A percentile compares a stretch with the other conserved stretches of the same genome.
phyloP scores from a whole-genome alignment of 2,329 filamentous ascomycete species.

The Diaporthe aspalathi region DNA sequence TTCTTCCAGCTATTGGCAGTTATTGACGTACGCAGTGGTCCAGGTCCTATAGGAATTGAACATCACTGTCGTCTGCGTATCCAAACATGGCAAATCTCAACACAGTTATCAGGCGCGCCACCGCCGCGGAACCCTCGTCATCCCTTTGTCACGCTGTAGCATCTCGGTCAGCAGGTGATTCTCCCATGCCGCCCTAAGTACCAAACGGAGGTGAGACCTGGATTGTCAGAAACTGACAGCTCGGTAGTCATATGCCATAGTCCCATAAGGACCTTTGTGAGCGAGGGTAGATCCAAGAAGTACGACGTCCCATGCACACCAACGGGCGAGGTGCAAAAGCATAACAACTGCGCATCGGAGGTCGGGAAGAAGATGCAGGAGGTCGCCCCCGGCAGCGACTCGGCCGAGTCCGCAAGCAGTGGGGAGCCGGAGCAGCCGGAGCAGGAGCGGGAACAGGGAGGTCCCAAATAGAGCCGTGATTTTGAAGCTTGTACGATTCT shows the following conservation, averaged over 20 bases:
- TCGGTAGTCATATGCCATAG: background rate
- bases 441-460: background rate
- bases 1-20: too few relatives aligned
- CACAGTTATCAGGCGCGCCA: background rate
- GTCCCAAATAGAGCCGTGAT: background rate
- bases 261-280: background rate
- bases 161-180: conserved; percentile 13
- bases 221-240: background rate
- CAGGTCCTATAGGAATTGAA: background rate
- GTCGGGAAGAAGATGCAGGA: conserved; percentile 13
- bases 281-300: background rate
- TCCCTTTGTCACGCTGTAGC: background rate
- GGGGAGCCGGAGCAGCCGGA: background rate
- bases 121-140: background rate
- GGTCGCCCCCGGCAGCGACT: background rate
- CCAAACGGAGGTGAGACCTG: background rate
- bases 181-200: background rate
- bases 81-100: background rate
- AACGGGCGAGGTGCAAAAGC: conserved; percentile 18
- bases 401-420: background rate
- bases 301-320: conserved; percentile 7
- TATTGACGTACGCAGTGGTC: background rate
- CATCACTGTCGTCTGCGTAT: background rate
- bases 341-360: conserved; percentile 7
- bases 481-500: too few relatives aligned